phyloP scores from a whole-genome alignment of 129 eudicot species.

The Centella asiatica region DNA sequence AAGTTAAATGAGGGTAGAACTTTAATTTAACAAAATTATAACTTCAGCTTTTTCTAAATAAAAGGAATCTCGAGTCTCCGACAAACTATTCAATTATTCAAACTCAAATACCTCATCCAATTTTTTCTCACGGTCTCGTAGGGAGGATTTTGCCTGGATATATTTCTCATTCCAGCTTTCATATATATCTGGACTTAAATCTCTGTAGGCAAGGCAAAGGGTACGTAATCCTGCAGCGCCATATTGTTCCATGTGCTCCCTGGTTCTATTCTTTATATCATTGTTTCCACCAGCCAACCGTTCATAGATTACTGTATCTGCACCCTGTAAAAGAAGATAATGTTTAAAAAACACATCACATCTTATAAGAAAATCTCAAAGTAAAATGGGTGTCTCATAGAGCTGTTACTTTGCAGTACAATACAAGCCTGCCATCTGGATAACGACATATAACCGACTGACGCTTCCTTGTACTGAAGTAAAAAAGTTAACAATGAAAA shows the following conservation, averaged over 20 bases:
- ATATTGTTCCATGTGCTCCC: conserved; percentile 87
- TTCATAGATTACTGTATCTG: conserved; percentile 90
- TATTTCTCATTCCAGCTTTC: conserved; percentile 93
- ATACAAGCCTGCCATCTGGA: conserved; percentile 84
- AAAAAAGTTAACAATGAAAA: conserved; percentile 9
- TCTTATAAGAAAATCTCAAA: conserved; percentile 1
- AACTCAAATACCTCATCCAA: conserved; percentile 71
- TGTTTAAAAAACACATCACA: background rate
- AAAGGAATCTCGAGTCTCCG: background rate
- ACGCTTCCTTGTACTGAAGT: conserved; percentile 87
- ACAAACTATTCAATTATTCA: background rate
- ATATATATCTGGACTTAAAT: conserved; percentile 61
- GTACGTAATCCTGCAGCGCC: conserved; percentile 97
- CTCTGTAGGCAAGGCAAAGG: conserved; percentile 82
- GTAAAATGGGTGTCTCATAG: conserved; percentile 12
- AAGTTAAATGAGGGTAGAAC: no score
- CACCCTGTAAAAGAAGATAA: conserved; percentile 53
- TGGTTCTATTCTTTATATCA: conserved; percentile 51
- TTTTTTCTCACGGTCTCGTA: conserved; percentile 88
- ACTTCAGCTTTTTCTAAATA: no score
- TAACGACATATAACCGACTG: conserved; percentile 97
- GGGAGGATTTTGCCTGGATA: conserved; percentile 86
- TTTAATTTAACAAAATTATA: no score
- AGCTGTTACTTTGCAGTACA: conserved; percentile 79
- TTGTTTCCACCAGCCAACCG: conserved; percentile 65